These are phyloP conservation scores for Straminergon stramineum DNA, from an alignment of 225 moss, liverwort and hornwort genomes.

Conservation along the genomic window DNA sequence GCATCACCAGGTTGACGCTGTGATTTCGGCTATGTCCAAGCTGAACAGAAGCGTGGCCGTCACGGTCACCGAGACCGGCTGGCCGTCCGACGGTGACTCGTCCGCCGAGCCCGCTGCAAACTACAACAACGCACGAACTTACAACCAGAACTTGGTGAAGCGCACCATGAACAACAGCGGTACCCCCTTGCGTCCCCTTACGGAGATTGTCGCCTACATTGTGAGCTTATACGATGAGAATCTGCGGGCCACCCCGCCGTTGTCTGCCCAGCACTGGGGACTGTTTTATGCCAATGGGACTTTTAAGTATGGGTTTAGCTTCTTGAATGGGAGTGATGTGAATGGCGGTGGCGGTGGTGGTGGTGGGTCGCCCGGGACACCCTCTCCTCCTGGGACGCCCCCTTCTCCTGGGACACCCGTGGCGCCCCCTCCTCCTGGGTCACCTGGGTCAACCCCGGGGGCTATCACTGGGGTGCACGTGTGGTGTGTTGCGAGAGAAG, in stretches of 20 bases:
- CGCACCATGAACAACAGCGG: constrained; percentile 34
- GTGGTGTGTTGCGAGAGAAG: constrained; percentile 31
- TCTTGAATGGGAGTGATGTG: constrained; percentile 11
- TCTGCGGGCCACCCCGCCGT: constrained; percentile 15
- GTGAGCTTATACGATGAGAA: constrained; percentile 48
- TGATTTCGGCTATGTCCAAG: constrained; percentile 60
- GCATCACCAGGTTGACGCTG: constrained; percentile 40
- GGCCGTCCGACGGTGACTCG: constrained; percentile 70
- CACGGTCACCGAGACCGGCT: constrained; percentile 70
- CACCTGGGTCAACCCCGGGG: background rate
- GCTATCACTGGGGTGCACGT: background rate
- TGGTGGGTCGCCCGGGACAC: background rate
- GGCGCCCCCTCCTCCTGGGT: background rate
- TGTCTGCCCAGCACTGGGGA: constrained; percentile 34
- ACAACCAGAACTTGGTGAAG: constrained; percentile 72
- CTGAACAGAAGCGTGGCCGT: constrained; percentile 41
- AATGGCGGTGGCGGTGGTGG: background rate
- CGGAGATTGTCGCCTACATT: constrained; percentile 54
- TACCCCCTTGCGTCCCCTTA: constrained; percentile 48
- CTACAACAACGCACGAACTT: constrained; percentile 45
- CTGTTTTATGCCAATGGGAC: constrained; percentile 35
- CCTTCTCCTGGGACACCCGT: background rate
- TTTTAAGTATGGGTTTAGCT: constrained; percentile 35
- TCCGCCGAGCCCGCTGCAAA: constrained; percentile 39
- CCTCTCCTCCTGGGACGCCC: background rate